Conservation (phyloP, 202 grass and related monocot species). For the Elaeis oleifera region DNA sequence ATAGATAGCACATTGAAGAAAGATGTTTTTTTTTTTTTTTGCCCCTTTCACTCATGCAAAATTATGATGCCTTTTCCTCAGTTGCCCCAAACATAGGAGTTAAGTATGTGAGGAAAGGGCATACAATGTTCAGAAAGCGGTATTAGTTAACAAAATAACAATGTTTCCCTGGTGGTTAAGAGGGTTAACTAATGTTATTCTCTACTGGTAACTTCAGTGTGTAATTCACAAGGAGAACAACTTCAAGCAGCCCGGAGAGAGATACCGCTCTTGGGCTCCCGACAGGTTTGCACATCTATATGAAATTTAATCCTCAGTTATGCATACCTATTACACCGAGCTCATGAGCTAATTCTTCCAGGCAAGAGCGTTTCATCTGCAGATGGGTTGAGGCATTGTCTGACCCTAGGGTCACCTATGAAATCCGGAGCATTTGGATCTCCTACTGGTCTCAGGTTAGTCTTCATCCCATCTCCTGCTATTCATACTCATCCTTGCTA, state of each 20-base stretch:
- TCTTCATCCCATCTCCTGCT: background rate
- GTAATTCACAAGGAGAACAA: slow-evolving; percentile 93
- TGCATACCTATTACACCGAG: no score
- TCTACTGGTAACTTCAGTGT: slow-evolving; percentile 20
- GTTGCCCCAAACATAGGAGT: no score
- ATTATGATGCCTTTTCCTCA: no score
- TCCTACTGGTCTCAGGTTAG: slow-evolving; percentile 94
- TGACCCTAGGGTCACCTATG: slow-evolving; percentile 86
- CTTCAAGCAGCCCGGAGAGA: slow-evolving; percentile 98
- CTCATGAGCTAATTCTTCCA: slow-evolving; percentile 10
- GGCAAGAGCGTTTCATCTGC: slow-evolving; percentile 83
- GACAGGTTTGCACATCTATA: slow-evolving; percentile 38
- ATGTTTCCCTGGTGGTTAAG: background rate
- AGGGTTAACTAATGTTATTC: background rate
- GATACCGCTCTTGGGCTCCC: slow-evolving; percentile 67
- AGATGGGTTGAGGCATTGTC: slow-evolving; percentile 86
- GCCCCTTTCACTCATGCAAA: no score
- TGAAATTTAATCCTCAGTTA: no score
- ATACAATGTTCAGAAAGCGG: no score
- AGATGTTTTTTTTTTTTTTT: no score
- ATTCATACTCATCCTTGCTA: background rate
- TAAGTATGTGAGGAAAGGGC: no score
- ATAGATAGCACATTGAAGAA: no score
- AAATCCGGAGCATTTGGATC: slow-evolving; percentile 82
- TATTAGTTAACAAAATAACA: no score